phyloP scores from a whole-genome alignment of 2,329 filamentous ascomycete species.

The Aspergillus latus region DNA sequence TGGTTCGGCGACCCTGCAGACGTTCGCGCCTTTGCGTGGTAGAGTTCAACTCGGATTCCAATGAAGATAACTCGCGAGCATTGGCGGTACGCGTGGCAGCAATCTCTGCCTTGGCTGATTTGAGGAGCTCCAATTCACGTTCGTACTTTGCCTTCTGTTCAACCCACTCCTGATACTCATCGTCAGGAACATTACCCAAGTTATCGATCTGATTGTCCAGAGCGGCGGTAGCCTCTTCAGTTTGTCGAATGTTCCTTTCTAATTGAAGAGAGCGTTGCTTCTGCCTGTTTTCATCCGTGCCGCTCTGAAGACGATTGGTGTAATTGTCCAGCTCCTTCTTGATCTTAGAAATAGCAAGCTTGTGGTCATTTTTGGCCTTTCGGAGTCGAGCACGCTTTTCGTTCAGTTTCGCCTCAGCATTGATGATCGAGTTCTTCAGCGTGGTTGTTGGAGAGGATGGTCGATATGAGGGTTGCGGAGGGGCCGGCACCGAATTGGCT shows the following conservation, averaged over 20 bases:
- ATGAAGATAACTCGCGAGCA: constrained; percentile 52
- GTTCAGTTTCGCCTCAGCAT: constrained; percentile 60
- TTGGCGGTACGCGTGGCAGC: constrained; percentile 51
- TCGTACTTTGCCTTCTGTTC: constrained; percentile 57
- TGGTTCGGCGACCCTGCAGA: constrained; percentile 56
- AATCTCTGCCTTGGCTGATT: constrained; percentile 52
- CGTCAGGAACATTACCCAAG: constrained; percentile 57
- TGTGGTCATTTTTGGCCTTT: constrained; percentile 62
- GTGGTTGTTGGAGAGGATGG: constrained; percentile 66
- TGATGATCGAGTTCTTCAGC: constrained; percentile 63
- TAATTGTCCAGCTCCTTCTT: constrained; percentile 62
- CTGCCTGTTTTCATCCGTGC: constrained; percentile 62
- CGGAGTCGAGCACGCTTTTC: constrained; percentile 60
- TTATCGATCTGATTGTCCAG: constrained; percentile 56
- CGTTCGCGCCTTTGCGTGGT: constrained; percentile 60
- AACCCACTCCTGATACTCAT: constrained; percentile 55
- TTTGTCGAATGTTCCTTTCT: constrained; percentile 62
- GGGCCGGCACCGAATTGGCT: constrained; percentile 45
- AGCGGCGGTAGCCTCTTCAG: constrained; percentile 60
- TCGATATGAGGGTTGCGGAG: constrained; percentile 58
- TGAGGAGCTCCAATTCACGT: constrained; percentile 53
- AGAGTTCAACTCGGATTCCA: constrained; percentile 55
- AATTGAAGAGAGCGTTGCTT: constrained; percentile 62
- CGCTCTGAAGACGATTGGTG: constrained; percentile 58
- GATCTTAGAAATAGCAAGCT: constrained; percentile 56